A percentile compares a stretch with the other conserved stretches of the same genome.
Conservation (phyloP, 1,284 basidiomycete genomes). For the Salmacisia buchloeana region DNA sequence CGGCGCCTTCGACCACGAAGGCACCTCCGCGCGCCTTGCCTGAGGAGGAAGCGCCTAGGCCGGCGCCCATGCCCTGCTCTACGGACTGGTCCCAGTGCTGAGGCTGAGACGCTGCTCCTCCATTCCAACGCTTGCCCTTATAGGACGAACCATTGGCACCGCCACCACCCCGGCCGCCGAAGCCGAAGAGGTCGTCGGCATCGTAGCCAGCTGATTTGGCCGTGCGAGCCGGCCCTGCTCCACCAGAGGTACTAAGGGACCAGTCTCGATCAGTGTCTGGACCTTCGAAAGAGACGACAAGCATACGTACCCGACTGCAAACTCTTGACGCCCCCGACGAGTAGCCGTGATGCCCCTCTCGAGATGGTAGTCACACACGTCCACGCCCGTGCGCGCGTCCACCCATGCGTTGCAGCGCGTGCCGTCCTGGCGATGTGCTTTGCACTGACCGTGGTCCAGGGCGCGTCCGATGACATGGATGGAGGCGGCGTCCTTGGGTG, state of each 20-base stretch:
- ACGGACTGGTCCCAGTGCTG: background rate
- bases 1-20: background rate
- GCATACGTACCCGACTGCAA: constrained; percentile 54
- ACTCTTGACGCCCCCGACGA: constrained; percentile 71
- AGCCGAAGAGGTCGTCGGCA: constrained; percentile 10
- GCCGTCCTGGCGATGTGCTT: constrained; percentile 66
- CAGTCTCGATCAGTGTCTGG: too few relatives aligned
- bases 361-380: constrained; percentile 79
- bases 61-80: background rate
- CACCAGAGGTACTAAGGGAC: too few relatives aligned
- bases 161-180: too few relatives aligned
- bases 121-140: background rate
- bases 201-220: background rate
- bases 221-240: too few relatives aligned
- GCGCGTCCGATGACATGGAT: constrained; percentile 81
- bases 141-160: too few relatives aligned
- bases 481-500: constrained; percentile 71
- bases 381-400: background rate
- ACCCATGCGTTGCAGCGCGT: constrained; percentile 66
- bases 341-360: constrained; percentile 70
- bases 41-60: background rate
- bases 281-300: constrained; percentile 9
- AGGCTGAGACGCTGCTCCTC: background rate
- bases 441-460: constrained; percentile 76
- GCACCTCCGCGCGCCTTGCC: background rate